Conservation (phyloP, 164 flowering plant species). For the Umbellularia californica region DNA sequence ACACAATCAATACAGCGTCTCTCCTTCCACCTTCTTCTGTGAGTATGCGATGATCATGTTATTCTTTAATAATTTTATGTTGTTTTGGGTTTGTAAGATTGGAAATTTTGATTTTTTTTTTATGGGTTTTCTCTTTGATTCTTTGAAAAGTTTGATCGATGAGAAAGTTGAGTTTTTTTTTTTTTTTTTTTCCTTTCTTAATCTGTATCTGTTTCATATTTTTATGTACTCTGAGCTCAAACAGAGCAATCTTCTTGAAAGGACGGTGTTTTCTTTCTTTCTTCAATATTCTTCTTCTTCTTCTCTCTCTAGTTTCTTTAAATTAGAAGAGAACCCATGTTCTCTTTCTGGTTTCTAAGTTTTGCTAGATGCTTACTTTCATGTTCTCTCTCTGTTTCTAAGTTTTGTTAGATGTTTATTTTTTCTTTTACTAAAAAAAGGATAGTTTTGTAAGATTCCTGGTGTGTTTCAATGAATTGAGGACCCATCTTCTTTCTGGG, state of each 20-base stretch:
- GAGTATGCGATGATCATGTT: constrained; percentile 21
- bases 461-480: background rate
- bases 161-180: background rate
- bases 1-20: constrained; percentile 42
- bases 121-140: background rate
- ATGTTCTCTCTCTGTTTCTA: too few relatives aligned
- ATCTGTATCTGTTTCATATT: background rate
- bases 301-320: background rate
- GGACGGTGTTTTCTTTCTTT: too few relatives aligned
- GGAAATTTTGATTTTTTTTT: background rate
- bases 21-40: constrained; percentile 62
- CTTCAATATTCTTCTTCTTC: background rate
- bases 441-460: too few relatives aligned
- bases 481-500: background rate
- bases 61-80: background rate
- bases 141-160: background rate
- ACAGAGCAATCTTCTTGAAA: background rate
- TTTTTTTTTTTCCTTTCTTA: too few relatives aligned
- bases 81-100: background rate
- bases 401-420: background rate
- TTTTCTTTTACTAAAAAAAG: too few relatives aligned
- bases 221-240: background rate
- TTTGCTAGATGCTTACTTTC: background rate
- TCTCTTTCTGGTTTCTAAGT: too few relatives aligned
- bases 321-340: too few relatives aligned